Base-by-base conservation (phyloP, 495 filamentous ascomycete species). In the Friedmanniomyces simplex region DNA sequence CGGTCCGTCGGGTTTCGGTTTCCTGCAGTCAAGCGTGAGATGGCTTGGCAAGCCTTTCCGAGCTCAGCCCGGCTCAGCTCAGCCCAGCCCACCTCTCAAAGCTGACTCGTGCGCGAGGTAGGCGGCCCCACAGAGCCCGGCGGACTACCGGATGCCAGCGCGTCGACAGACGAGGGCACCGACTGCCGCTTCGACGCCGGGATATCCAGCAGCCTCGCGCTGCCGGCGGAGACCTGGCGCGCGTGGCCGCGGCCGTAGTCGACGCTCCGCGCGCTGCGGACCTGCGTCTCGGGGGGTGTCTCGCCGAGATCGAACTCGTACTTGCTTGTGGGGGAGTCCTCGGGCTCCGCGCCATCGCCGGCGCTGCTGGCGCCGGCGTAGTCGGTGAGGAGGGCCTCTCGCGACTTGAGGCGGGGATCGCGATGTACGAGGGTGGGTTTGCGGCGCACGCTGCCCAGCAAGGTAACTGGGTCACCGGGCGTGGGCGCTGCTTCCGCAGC, bases 191-290 rank as follows among this genome's bases (percentile, higher is more conserved):
- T 50, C 26, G 58, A 36, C 8, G 36, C 51, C 1, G 77, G 79
- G 26, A 88, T 73, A 53, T 87, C 81, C 36, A 89, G 67, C 13
- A 89, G 69, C 65, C 79, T 82, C 4, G 86, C 84, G 68, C 82
- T 87, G 22, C 85, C 87, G 20, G 84, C 84, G 55, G 84, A 88
- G 61, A 87, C 81, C 48, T 82, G 83, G n/a, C 85, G 73, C 20
- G 69, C 77, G 64, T 89, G 85, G 2, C 76, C 71, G 60, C 77
- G 80, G 30, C 81, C 60, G 18, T 55, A 59, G 21, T 63, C 48
- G 20, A 52, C 82, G 72, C 57, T 83, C 79, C 43, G 87, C 69
- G 63, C 85, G 86, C 11, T 80, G 80, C 14, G 86, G 82, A 54
- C 84, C 25, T 56, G 56, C 58, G 74, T 11, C 25, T 54, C 60